These are phyloP conservation scores for Lithospermum erythrorhizon DNA, from an alignment of 257 asterid genomes.

Conservation along the genomic window DNA sequence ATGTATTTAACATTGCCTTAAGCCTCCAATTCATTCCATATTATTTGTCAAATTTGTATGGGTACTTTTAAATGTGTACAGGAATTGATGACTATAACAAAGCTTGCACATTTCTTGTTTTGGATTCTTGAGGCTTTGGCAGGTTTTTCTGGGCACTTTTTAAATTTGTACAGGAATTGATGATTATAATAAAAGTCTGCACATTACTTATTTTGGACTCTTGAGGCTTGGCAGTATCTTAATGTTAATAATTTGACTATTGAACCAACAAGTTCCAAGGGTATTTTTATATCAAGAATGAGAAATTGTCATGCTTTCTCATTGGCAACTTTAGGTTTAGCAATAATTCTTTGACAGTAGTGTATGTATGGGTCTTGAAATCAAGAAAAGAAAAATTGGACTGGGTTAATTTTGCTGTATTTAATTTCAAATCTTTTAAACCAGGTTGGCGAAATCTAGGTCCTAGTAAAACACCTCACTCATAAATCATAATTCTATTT, in stretches of 20 bases:
- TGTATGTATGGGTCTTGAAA: background rate
- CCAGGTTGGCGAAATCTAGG: background rate
- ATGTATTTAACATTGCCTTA: too few relatives aligned
- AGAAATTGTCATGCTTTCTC: background rate
- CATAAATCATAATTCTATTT: background rate
- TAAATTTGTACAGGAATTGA: too few relatives aligned
- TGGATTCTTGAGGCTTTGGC: too few relatives aligned
- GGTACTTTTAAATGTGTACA: too few relatives aligned
- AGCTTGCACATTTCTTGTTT: too few relatives aligned
- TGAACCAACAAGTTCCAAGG: background rate
- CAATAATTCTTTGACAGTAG: background rate
- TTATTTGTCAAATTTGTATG: too few relatives aligned
- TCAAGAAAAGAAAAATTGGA: background rate
- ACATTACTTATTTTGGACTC: background rate
- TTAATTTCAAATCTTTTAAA: background rate
- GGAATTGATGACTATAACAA: too few relatives aligned
- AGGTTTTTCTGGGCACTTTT: too few relatives aligned
- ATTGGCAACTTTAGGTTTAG: background rate
- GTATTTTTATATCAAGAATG: background rate
- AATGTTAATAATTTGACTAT: background rate
- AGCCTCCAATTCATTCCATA: too few relatives aligned
- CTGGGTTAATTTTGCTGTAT: background rate
- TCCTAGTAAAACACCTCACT: background rate
- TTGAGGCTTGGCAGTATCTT: conserved; percentile 1
- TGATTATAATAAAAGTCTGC: too few relatives aligned